Evolutionary conservation across 139 green algal genomes (phyloP).

Genomic region (Coelastrella sp.): DNA sequence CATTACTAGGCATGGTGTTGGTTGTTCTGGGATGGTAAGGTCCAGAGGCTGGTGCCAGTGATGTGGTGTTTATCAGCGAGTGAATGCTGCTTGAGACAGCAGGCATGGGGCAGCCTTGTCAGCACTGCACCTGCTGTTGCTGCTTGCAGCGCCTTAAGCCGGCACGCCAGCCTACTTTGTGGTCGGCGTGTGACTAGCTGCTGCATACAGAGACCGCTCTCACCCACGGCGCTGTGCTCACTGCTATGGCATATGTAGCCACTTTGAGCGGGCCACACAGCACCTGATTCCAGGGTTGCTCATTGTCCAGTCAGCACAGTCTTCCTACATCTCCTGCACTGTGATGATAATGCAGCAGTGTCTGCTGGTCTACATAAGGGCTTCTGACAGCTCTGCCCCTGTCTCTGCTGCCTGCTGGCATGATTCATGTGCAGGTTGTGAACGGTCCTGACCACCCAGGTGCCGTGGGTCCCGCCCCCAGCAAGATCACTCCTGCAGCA

Average conservation of each 20-base stretch:
- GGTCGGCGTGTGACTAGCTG: not conserved
- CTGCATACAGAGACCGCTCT: not conserved
- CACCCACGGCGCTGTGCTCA: not conserved
- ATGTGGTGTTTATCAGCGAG: not conserved
- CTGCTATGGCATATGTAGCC: not conserved
- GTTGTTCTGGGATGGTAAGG: no score
- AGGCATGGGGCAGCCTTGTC: not conserved
- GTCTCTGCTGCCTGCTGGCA: not conserved
- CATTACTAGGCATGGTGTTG: no score
- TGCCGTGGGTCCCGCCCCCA: constrained; percentile 73
- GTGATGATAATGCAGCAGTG: not conserved
- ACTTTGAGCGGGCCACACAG: not conserved
- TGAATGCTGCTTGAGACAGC: not conserved
- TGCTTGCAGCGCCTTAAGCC: not conserved
- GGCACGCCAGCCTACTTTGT: not conserved
- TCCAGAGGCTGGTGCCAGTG: no score
- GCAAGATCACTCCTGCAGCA: constrained; percentile 53
- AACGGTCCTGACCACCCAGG: constrained; percentile 90
- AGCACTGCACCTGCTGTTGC: no score
- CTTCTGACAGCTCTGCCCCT: not conserved
- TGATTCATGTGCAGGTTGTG: constrained; percentile 66
- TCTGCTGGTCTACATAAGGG: not conserved
- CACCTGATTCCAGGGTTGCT: not conserved
- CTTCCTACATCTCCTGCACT: not conserved
- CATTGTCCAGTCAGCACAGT: not conserved